phyloP scores from a whole-genome alignment of 768 basidiomycete species.

The Phylloporus arenicola region DNA sequence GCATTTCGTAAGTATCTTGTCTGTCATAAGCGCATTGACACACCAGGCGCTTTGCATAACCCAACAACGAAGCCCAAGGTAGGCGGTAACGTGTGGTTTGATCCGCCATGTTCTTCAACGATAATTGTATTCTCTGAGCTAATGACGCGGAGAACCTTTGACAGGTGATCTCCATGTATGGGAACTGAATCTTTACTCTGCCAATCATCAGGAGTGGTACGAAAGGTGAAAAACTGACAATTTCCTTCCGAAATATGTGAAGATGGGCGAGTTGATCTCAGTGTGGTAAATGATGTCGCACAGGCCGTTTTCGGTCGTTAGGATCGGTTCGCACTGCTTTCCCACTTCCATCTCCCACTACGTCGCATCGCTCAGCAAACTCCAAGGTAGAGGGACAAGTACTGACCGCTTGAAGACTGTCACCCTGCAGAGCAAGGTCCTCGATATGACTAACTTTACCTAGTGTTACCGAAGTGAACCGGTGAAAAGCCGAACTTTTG shows the following conservation, averaged over 20 bases:
- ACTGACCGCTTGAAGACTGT: conserved; percentile 15
- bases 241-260: conserved; percentile 14
- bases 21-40: background rate
- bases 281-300: conserved; percentile 21
- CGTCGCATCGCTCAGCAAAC: background rate
- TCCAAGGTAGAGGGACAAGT: background rate
- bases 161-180: conserved; percentile 3
- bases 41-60: conserved; percentile 8
- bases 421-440: background rate
- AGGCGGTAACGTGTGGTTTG: background rate
- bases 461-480: too few species aligned
- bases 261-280: conserved; percentile 3
- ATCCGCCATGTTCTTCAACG: conserved; percentile 14
- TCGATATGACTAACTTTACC: background rate
- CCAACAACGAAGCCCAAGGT: conserved; percentile 17
- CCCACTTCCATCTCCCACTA: conserved; percentile 17
- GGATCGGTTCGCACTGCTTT: conserved; percentile 14
- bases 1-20: background rate
- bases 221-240: conserved; percentile 7
- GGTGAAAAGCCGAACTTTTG: background rate
- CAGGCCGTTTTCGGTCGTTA: conserved; percentile 19
- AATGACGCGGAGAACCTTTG: background rate
- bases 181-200: conserved; percentile 11
- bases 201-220: background rate
- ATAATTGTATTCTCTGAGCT: conserved; percentile 1